Evolutionary conservation across 2,329 filamentous ascomycete genomes (phyloP), one percentile per base, ranked within the genome.

Genomic region (Coniochaeta ligniaria): DNA sequence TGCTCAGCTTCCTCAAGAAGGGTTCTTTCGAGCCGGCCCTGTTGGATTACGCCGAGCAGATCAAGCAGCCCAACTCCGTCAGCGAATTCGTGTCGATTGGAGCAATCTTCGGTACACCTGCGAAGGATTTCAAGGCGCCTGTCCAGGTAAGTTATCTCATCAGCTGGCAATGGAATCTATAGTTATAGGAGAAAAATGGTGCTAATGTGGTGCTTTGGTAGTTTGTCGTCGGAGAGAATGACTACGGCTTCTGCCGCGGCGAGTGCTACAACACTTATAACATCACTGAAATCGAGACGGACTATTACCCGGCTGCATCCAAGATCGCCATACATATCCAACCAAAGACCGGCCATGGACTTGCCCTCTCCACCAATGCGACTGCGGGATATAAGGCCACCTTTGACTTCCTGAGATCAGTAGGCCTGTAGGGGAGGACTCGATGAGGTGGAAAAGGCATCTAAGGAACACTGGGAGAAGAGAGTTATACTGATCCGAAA

Each of bases 271-370:
- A 55, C n/a, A 62, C 63, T 6, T 75, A 70, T 59, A n/a, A 54
- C 47, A 33, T 24, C 17, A 33, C 47, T 2, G 47, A 26, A 7
- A 54, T 33, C 12, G n/a, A 54, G 47, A 6, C 8, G 7, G 20
- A 45, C 47, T 54, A 28, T 6, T 54, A 45, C 69, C 72, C 22
- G 66, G 66, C 17, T 26, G 71, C 69, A 3, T 63, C 62, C 43
- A 66, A 64, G 16, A 65, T 73, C 31, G 62, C 67, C 14, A 63
- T 66, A 16, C 66, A 69, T 52, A 63, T 75, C 2, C 73, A 75
- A 62, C 73, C 73, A 6, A 68, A 72, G 58, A 73, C 72, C 5
- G 73, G 73, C 1, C 73, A 75, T 64, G 72, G 66, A 7, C 64
- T 75, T 28, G 67, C 71, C 4, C 63, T 75, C 28, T 68, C 73